Evolutionary conservation across 805 yeast genomes (phyloP), one percentile per base, ranked within the genome.

Genomic region (Yamadazyma insecticola): DNA sequence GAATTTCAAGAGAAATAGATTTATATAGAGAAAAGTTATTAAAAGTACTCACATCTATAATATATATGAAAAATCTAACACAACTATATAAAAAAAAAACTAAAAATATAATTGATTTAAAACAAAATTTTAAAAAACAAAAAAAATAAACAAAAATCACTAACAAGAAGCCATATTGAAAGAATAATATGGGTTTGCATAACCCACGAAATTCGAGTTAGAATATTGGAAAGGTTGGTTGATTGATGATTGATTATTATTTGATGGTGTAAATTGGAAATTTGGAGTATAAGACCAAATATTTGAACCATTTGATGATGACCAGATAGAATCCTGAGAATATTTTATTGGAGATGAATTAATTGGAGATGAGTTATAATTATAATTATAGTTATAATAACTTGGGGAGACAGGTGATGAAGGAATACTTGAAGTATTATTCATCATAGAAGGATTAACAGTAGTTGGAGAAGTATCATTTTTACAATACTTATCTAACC

Each of bases 171-270:
- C 55, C 51, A 55, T 46, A 40, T 48, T 53, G 33, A 55, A 58
- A 32, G 48, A 48, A 43, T 60, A 60, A 40, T 58, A 63, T 13
- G 67, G 64, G 39, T 61, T 62, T 13, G 60, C 42, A 36, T 58
- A 60, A 11, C 66, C 65, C 21, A 56, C 60, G 41, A 50, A 57
- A 30, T 43, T 44, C 8, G 44, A 32, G 12, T 50, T 49, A 14
- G 41, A 40, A 25, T 48, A 48, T 20, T 48, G 55, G 6, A 41
- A 33, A 13, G 52, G 47, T 9, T 44, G 52, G 21, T 50, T 40
- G 6, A 30, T 28, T 12, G 28, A 13, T n/a, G n/a, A n/a, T n/a
- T n/a, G n/a, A n/a, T n/a, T n/a, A 24, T 21, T 26, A 13, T 28
- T 19, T 20, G 29, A 29, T 7, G 47, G 51, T 21, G 32, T 31